Percentiles rank a stretch among this genome's conserved stretches.
Conservation (phyloP, 371 early-diverging fungal species). For the Mucor ambiguus region DNA sequence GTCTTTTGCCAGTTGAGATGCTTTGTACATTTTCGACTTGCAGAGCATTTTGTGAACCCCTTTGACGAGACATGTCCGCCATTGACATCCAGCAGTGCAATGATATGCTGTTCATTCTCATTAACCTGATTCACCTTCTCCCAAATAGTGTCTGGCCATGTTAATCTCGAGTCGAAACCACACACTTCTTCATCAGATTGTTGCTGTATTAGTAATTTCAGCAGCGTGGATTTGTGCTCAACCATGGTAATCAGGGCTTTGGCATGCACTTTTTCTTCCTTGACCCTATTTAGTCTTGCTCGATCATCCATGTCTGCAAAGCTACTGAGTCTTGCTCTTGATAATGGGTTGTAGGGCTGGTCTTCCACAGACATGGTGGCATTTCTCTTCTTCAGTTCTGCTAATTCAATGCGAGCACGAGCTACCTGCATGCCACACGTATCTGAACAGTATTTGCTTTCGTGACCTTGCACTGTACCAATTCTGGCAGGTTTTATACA, state of each 20-base stretch:
- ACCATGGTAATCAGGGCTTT: slow-evolving; percentile 24
- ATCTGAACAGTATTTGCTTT: slow-evolving; percentile 47
- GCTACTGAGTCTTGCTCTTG: slow-evolving; percentile 24
- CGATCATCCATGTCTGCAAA: slow-evolving; percentile 46
- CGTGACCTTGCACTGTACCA: slow-evolving; percentile 33
- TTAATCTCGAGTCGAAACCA: slow-evolving; percentile 59
- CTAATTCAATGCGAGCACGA: slow-evolving; percentile 41
- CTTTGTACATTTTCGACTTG: slow-evolving; percentile 40
- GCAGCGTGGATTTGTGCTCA: slow-evolving; percentile 22
- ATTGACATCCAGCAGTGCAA: neutral
- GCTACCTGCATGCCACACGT: slow-evolving; percentile 50
- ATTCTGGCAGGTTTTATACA: slow-evolving; percentile 47
- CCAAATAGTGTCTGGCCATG: slow-evolving; percentile 51
- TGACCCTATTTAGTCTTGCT: slow-evolving; percentile 26
- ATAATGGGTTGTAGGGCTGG: slow-evolving; percentile 25
- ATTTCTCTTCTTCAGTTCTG: slow-evolving; percentile 39
- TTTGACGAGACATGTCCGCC: neutral
- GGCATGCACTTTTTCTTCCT: slow-evolving; percentile 29
- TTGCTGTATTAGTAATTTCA: slow-evolving; percentile 22
- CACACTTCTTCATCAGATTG: slow-evolving; percentile 37
- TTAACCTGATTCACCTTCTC: slow-evolving; percentile 20
- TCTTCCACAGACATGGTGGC: slow-evolving; percentile 21
- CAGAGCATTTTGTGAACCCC: slow-evolving; percentile 28
- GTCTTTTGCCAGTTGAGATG: slow-evolving; percentile 57
- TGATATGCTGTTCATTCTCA: slow-evolving; percentile 11